Conservation (phyloP, 2,329 filamentous ascomycete species). For the Stemphylium beticola region DNA sequence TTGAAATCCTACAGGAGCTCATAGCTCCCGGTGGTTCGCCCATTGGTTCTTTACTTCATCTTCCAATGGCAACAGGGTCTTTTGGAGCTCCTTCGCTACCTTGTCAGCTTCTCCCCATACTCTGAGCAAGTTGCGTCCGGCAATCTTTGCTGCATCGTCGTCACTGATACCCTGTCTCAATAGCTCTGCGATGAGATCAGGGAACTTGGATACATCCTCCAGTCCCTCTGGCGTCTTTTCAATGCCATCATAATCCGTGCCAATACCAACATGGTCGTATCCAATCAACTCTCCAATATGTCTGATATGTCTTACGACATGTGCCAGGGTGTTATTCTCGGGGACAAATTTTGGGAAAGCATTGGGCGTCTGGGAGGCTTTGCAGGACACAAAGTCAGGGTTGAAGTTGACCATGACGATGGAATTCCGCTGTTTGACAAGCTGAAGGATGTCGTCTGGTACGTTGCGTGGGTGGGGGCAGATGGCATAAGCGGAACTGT, state of each 20-base stretch:
- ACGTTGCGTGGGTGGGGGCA: constrained; percentile 93
- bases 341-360: constrained; percentile 73
- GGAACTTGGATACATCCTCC: constrained; percentile 85
- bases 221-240: constrained; percentile 70
- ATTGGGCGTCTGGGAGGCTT: constrained; percentile 61
- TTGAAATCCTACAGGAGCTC: neutral
- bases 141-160: constrained; percentile 74
- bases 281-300: constrained; percentile 85
- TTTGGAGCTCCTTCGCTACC: constrained; percentile 71
- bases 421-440: constrained; percentile 75
- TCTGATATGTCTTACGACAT: constrained; percentile 80
- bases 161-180: constrained; percentile 76
- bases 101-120: constrained; percentile 83
- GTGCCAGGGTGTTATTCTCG: constrained; percentile 72
- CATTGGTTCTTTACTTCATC: constrained; percentile 48
- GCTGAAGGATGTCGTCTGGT: constrained; percentile 77
- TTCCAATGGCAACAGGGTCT: constrained; percentile 51
- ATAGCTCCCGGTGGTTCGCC: constrained; percentile 4
- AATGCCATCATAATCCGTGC: constrained; percentile 89
- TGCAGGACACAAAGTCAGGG: constrained; percentile 82
- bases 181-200: constrained; percentile 76
- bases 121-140: constrained; percentile 79
- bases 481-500: constrained; percentile 79
- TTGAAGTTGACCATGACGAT: constrained; percentile 92
- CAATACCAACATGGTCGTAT: constrained; percentile 85